Base-by-base conservation (phyloP, 1,139 yeast species). In the Yamadazyma dendronema region DNA sequence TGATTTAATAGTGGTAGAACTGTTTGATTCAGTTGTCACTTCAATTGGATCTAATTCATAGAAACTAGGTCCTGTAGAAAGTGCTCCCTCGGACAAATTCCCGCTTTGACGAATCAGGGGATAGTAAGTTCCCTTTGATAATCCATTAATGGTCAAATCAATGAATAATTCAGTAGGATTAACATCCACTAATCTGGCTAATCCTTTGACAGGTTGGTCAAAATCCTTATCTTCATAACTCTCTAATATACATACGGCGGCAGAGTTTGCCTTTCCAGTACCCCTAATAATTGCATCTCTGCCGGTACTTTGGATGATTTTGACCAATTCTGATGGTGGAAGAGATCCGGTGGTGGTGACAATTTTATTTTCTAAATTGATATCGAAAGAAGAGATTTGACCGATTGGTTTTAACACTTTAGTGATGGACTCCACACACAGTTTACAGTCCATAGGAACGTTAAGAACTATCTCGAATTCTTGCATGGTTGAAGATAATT, bases 211-310 rank as follows among this genome's bases (percentile, higher is more conserved):
- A 0, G 94, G 87, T 37, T 75, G 73, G 17, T 48, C 47, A 23
- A 46, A 46, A 45, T 80, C 80, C 35, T 64, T 61, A 1, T 63
- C 50, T 40, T 70, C 78, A 52, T 83, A 84, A 13, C 85, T 74
- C 56, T 92, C 97, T 40, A 90, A 62, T 34, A 90, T 90, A 47
- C 95, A 81, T 22, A 90, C 97, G 0, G 96, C 97, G 0, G 97
- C 96, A 17, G 90, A 77, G 56, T 90, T 83, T 15, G 95, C 83
- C 38, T 71, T 70, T 2, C 97, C 97, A 0, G 96, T 80, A 4
- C 98, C 98, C 44, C 97, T 72, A 25, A 90, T 83, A 46, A 90
- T 86, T 8, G 96, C 96, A 55, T 90, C 97, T 48, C 79, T 77
- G 2, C 97, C 97, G 3, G 81, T 80, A 2, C 55, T 52, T 56